Evolutionary conservation across 225 moss, liverwort and hornwort genomes (phyloP), one percentile per base, ranked within the genome.

Genomic region (Anthoceros angustus): DNA sequence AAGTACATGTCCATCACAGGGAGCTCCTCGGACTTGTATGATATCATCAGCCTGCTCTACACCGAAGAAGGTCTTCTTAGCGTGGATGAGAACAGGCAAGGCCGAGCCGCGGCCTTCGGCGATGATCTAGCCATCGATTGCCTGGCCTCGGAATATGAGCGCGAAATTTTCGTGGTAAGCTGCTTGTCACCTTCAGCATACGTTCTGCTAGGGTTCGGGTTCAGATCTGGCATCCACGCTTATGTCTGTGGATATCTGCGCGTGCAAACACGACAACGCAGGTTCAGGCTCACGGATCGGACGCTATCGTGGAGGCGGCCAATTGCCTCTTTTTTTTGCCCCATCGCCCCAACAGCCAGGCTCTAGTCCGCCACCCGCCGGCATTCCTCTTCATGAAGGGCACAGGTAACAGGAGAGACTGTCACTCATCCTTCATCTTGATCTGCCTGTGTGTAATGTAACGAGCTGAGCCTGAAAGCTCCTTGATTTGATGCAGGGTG

Each of bases 351-450:
- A 68, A 71, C 2, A 65, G n/a, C 38, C 70, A 64, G 40, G 45
- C 12, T 21, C 55, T 42, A 16, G 72, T 74, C 12, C 66, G 80
- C 14, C 45, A 69, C 45, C 76, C 74, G 9, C 80, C 80, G n/a
- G 69, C 71, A 18, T 80, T 80, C 39, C 76, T 80, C 32, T 77
- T 80, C 66, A 77, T 80, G 80, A 80, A 80, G 72, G 80, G 80
- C 6, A 80, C 76, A n/a, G 72, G 77, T 78, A 62, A 64, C 64
- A 12, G 32, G 32, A 4, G 32, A 32, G 32, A 1, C 32, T 32
- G 32, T 32, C 32, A 32, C 2, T 32, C 4, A 1, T 32, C 32
- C 32, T 1, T 4, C 32, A 32, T 32, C 32, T 32, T 32, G 2
- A 32, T 32, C 32, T 32, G 32, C 32, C 32, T 4, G 1, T 32